Conservation (phyloP, 2,329 filamentous ascomycete genomes). For the Monosporascus sp. region DNA sequence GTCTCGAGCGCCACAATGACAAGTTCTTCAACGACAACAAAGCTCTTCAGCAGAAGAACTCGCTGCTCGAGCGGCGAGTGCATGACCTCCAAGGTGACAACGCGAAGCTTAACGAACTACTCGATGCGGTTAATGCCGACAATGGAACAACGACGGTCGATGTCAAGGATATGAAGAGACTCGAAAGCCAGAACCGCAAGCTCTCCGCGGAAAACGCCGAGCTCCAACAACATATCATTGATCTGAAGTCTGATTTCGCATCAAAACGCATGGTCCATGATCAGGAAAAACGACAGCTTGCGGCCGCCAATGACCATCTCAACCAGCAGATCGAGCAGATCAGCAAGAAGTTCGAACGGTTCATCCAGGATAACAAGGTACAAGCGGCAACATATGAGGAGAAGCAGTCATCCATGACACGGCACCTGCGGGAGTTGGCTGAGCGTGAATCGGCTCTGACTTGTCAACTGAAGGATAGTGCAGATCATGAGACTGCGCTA, state of each 20-base stretch:
- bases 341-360: constrained; percentile 22
- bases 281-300: constrained; percentile 17
- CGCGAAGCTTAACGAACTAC: constrained; percentile 41
- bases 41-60: constrained; percentile 34
- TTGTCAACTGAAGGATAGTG: constrained; percentile 12
- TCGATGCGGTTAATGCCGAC: constrained; percentile 29
- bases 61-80: constrained; percentile 40
- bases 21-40: constrained; percentile 49
- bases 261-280: constrained; percentile 10
- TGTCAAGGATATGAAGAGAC: constrained; percentile 15
- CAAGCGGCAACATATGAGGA: constrained; percentile 12
- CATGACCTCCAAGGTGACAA: constrained; percentile 43
- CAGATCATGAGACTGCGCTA: constrained; percentile 13
- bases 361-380: constrained; percentile 24
- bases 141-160: constrained; percentile 15
- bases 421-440: constrained; percentile 16
- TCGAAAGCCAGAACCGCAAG: constrained; percentile 16
- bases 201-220: constrained; percentile 19
- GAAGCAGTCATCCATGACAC: constrained; percentile 13
- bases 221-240: constrained; percentile 18
- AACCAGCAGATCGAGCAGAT: constrained; percentile 40
- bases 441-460: constrained; percentile 14
- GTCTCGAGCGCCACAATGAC: constrained; percentile 49
- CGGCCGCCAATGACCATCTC: constrained; percentile 19
- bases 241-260: constrained; percentile 13